These are phyloP conservation scores for Cryptococcus floricola DNA, from an alignment of 1,284 basidiomycete species.

Conservation along the genomic window DNA sequence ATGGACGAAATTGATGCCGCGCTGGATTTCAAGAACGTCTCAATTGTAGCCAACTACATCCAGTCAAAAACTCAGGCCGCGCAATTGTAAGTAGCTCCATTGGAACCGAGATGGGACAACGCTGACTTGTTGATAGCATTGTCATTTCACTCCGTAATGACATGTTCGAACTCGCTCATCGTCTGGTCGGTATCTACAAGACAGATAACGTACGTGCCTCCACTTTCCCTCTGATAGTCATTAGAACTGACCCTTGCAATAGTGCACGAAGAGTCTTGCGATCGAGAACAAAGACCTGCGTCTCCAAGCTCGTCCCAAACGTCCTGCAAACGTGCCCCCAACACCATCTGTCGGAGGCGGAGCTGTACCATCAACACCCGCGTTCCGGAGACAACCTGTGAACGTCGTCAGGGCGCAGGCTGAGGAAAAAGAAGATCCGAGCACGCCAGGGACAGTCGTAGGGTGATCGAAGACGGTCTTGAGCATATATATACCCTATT, in stretches of 20 bases:
- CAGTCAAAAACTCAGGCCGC: constrained; percentile 57
- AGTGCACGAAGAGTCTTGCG: constrained; percentile 42
- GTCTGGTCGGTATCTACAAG: constrained; percentile 97
- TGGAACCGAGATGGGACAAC: constrained; percentile 64
- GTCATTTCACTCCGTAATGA: constrained; percentile 95
- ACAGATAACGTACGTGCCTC: constrained; percentile 54
- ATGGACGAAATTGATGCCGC: constrained; percentile 99
- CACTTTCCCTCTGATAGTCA: background rate
- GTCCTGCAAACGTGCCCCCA: constrained; percentile 12
- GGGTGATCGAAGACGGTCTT: background rate
- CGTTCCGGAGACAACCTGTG: background rate
- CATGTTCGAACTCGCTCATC: constrained; percentile 92
- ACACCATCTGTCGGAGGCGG: constrained; percentile 4
- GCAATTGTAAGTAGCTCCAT: constrained; percentile 52
- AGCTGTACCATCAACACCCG: constrained; percentile 3
- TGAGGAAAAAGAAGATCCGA: constrained; percentile 3
- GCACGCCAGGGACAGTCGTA: constrained; percentile 8
- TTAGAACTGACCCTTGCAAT: constrained; percentile 14
- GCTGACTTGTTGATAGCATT: constrained; percentile 53
- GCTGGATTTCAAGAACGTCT: constrained; percentile 96
- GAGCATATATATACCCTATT: background rate
- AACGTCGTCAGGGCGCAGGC: background rate
- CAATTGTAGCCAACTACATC: constrained; percentile 97
- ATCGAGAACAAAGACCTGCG: constrained; percentile 52
- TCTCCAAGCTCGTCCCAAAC: constrained; percentile 40